phyloP scores from a whole-genome alignment of 2,329 filamentous ascomycete species.

The Phyllosticta capitalensis region DNA sequence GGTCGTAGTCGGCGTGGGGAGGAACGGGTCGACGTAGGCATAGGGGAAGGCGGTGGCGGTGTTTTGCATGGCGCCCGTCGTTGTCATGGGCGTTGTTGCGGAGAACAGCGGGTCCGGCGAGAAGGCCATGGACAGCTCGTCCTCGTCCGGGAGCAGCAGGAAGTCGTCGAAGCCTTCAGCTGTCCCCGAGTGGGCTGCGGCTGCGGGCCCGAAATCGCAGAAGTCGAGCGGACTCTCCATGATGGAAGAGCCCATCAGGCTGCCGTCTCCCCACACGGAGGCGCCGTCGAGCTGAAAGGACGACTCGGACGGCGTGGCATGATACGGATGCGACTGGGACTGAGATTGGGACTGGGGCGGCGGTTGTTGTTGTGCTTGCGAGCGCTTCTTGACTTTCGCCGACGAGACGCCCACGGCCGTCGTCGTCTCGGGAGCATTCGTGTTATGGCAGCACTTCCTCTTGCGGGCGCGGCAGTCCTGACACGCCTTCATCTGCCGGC shows the following conservation, averaged over 20 bases:
- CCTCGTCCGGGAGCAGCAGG: conserved; percentile 5
- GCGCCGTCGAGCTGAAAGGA: conserved; percentile 5
- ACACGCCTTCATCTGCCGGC: conserved; percentile 11
- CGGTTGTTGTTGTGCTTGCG: background rate
- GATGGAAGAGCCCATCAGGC: background rate
- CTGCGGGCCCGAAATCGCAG: background rate
- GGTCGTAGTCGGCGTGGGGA: no score
- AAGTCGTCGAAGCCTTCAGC: conserved; percentile 7
- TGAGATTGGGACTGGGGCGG: background rate
- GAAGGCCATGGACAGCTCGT: conserved; percentile 5
- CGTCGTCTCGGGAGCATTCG: no score
- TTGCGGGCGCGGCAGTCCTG: conserved; percentile 8
- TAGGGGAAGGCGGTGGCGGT: background rate
- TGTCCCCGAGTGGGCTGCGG: background rate
- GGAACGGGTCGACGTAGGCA: background rate
- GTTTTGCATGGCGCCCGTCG: background rate
- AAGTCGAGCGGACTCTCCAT: conserved; percentile 7
- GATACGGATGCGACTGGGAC: background rate
- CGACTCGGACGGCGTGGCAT: background rate
- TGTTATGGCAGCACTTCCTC: conserved; percentile 11
- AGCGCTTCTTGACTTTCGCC: conserved; percentile 8
- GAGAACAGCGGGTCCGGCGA: conserved; percentile 6
- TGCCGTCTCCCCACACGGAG: conserved; percentile 1
- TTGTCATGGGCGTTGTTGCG: no score
- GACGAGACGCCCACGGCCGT: conserved; percentile 3